Percentiles rank a stretch among this genome's conserved stretches.
phyloP scores from a whole-genome alignment of 2,329 filamentous ascomycete species.

The Chalara sp. region DNA sequence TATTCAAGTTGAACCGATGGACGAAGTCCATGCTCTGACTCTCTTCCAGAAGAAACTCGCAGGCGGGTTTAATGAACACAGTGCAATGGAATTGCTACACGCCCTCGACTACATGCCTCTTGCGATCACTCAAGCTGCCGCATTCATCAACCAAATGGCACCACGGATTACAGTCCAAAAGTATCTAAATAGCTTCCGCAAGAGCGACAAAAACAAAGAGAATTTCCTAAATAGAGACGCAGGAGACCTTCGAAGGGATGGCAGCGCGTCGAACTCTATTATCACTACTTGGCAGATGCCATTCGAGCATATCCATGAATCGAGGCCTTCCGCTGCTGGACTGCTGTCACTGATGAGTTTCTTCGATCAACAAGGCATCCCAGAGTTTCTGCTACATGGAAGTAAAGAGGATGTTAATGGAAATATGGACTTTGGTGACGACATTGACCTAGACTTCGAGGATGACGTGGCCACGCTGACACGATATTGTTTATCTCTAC shows the following conservation, averaged over 20 bases:
- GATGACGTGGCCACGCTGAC: neutral
- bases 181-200: constrained; percentile 33
- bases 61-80: neutral
- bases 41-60: too few species aligned
- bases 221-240: constrained; percentile 25
- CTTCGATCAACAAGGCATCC: constrained; percentile 18
- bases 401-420: neutral
- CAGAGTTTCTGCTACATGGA: constrained; percentile 7
- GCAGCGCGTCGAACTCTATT: constrained; percentile 27
- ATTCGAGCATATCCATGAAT: constrained; percentile 29
- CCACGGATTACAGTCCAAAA: constrained; percentile 25
- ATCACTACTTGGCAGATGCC: constrained; percentile 31
- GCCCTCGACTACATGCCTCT: constrained; percentile 22
- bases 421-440: neutral
- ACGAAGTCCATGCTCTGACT: too few species aligned
- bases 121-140: constrained; percentile 22
- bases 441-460: neutral
- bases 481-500: constrained; percentile 26
- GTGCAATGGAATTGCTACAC: constrained; percentile 12
- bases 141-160: constrained; percentile 16
- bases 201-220: constrained; percentile 24
- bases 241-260: constrained; percentile 28
- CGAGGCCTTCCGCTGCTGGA: constrained; percentile 11
- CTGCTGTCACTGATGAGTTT: constrained; percentile 17
- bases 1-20: too few species aligned